These are phyloP conservation scores for Cornus kousa DNA, from an alignment of 148 eudicot species.

Conservation along the genomic window DNA sequence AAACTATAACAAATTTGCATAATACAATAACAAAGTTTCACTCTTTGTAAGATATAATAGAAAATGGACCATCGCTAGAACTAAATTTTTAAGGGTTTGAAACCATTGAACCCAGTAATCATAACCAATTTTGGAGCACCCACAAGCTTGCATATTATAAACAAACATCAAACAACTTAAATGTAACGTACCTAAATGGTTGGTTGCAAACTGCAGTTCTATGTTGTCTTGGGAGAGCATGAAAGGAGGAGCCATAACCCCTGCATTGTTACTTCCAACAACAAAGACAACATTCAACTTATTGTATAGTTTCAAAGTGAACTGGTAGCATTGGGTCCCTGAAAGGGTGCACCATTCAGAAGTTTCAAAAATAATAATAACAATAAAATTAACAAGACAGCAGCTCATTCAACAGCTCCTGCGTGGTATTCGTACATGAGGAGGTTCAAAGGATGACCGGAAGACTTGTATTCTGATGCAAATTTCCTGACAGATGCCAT, in stretches of 20 bases:
- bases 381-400: background rate
- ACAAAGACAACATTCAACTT: background rate
- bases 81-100: background rate
- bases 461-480: slow-evolving; percentile 64
- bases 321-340: background rate
- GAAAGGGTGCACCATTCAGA: background rate
- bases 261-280: slow-evolving; percentile 85
- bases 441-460: slow-evolving; percentile 61
- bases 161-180: background rate
- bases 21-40: background rate
- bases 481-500: slow-evolving; percentile 69
- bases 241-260: slow-evolving; percentile 83
- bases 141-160: background rate
- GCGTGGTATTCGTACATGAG: slow-evolving; percentile 64
- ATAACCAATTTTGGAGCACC: background rate
- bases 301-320: background rate
- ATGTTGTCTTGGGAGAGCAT: slow-evolving; percentile 69
- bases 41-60: background rate
- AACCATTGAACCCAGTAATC: background rate
- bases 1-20: too few relatives aligned
- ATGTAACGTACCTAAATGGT: slow-evolving; percentile 63
- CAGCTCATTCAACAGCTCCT: background rate
- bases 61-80: background rate
- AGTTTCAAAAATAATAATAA: background rate
- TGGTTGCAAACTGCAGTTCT: slow-evolving; percentile 86